A percentile compares a stretch with the other conserved stretches of the same genome.
These are phyloP conservation scores for Fusarium torreyae DNA, from an alignment of 2,329 filamentous ascomycete genomes.

Conservation along the genomic window DNA sequence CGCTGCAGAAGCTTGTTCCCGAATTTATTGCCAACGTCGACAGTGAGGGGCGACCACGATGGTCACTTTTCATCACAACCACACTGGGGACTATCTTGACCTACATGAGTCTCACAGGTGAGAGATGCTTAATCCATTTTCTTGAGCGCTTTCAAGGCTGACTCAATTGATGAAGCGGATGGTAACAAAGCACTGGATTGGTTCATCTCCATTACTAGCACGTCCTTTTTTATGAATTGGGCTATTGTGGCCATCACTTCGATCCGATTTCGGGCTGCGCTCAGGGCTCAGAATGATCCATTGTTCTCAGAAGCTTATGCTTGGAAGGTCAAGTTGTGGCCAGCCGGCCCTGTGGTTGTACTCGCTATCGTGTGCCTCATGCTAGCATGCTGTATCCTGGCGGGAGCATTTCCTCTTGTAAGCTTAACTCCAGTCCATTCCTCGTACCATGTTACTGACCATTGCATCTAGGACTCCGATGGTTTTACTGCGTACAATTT, in stretches of 20 bases:
- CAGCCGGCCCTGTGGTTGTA: constrained; percentile 6
- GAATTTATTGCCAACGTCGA: constrained; percentile 16
- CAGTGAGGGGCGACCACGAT: constrained; percentile 22
- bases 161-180: background rate
- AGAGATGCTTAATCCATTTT: background rate
- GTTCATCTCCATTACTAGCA: constrained; percentile 40
- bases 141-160: too few species aligned
- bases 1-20: constrained; percentile 23
- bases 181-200: constrained; percentile 35
- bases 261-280: constrained; percentile 33
- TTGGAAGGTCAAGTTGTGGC: constrained; percentile 16
- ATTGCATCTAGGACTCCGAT: background rate
- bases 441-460: too few species aligned
- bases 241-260: constrained; percentile 38
- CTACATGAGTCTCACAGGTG: constrained; percentile 32
- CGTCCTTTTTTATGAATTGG: constrained; percentile 38
- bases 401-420: background rate
- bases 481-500: constrained; percentile 34
- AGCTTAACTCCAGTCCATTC: background rate
- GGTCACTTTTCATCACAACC: constrained; percentile 27
- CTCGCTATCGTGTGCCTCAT: background rate
- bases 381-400: too few species aligned
- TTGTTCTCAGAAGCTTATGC: constrained; percentile 36
- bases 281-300: constrained; percentile 31
- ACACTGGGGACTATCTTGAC: constrained; percentile 11